These are phyloP conservation scores for Canna indica DNA, from an alignment of 176 grass and related monocot species.

Conservation along the genomic window DNA sequence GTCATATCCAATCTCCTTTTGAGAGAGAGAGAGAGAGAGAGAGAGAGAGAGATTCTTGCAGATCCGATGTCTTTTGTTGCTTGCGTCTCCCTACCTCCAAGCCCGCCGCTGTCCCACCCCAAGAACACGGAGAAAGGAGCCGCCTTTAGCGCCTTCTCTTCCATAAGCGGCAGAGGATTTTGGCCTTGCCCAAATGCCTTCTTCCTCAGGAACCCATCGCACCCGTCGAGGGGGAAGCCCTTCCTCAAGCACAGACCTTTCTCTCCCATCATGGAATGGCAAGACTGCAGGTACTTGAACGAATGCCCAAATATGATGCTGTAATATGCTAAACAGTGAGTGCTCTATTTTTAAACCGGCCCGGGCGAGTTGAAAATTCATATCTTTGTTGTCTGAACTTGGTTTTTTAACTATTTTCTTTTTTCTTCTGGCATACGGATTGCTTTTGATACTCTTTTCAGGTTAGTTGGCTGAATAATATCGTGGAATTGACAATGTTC, in stretches of 20 bases:
- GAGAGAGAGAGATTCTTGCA: neutral
- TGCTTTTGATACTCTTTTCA: neutral
- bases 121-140: neutral
- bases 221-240: conserved; percentile 6
- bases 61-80: neutral
- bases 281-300: conserved; percentile 30
- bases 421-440: neutral
- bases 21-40: neutral
- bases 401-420: neutral
- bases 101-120: neutral
- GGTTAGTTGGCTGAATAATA: neutral
- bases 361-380: neutral
- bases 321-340: neutral
- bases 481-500: no score
- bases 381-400: neutral
- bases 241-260: neutral
- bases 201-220: neutral
- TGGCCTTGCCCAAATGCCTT: conserved; percentile 1
- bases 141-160: neutral
- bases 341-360: neutral
- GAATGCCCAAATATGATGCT: neutral
- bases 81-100: neutral
- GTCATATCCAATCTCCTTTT: neutral
- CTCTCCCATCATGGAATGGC: conserved; percentile 33
- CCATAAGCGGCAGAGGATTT: neutral